Percentiles rank a stretch among this genome's conserved stretches.
These are phyloP conservation scores for Cronartium quercuum DNA, from an alignment of 1,284 basidiomycete species.

Conservation along the genomic window DNA sequence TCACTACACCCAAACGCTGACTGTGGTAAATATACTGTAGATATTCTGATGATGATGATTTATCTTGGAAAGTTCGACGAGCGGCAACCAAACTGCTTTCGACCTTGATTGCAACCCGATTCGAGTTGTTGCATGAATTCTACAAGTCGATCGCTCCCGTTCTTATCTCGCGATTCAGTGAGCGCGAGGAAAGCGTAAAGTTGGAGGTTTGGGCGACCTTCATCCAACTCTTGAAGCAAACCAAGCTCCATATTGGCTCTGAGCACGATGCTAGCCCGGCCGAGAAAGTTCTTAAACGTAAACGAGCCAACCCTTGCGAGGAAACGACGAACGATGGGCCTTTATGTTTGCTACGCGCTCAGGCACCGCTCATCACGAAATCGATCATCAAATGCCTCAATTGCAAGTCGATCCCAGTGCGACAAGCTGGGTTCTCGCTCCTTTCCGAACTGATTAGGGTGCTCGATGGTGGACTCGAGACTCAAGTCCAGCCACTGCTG, in stretches of 20 bases:
- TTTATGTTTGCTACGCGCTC: constrained; percentile 57
- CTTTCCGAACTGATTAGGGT: constrained; percentile 70
- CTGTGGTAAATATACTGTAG: constrained; percentile 50
- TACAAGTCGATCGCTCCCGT: constrained; percentile 79
- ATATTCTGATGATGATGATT: constrained; percentile 96
- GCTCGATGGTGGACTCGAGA: constrained; percentile 72
- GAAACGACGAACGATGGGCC: constrained; percentile 31
- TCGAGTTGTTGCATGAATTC: constrained; percentile 70
- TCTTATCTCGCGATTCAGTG: constrained; percentile 80
- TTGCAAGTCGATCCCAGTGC: constrained; percentile 72
- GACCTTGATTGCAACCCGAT: constrained; percentile 76
- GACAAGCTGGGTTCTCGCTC: constrained; percentile 77
- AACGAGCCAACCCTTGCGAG: constrained; percentile 20
- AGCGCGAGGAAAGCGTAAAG: constrained; percentile 93
- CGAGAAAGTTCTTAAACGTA: constrained; percentile 33
- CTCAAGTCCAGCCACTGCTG: constrained; percentile 58
- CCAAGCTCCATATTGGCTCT: constrained; percentile 54
- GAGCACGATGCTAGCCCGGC: constrained; percentile 29
- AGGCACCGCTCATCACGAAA: constrained; percentile 72
- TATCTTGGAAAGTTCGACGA: constrained; percentile 95
- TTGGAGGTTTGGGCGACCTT: constrained; percentile 88
- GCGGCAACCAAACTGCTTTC: constrained; percentile 83
- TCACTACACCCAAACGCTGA: not conserved
- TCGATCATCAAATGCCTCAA: constrained; percentile 76
- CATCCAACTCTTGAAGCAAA: constrained; percentile 70